These are phyloP conservation scores for Myxozyma udenii DNA, from an alignment of 805 yeast genomes.

Conservation along the genomic window DNA sequence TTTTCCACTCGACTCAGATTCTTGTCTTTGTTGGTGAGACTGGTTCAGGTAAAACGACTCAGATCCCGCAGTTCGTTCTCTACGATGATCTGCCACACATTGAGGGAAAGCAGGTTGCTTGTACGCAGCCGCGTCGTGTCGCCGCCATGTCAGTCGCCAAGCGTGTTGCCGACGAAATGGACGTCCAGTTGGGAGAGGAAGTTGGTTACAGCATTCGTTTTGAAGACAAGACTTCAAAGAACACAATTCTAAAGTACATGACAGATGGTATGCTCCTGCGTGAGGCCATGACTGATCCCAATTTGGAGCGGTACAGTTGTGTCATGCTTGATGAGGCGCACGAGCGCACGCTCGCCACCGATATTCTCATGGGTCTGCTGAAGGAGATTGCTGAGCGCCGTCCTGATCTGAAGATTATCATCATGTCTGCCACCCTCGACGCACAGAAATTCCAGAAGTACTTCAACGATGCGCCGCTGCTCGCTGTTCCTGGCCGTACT, in stretches of 20 bases:
- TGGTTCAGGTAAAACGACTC: conserved; percentile 98
- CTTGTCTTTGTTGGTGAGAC: conserved; percentile 99
- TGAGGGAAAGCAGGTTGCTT: conserved; percentile 79
- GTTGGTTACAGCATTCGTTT: conserved; percentile 95
- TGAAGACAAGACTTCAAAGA: conserved; percentile 78
- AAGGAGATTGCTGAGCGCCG: conserved; percentile 78
- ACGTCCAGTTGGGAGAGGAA: conserved; percentile 85
- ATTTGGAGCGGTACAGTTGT: conserved; percentile 74
- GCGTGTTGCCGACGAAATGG: conserved; percentile 97
- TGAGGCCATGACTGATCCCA: conserved; percentile 96
- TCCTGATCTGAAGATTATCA: conserved; percentile 83
- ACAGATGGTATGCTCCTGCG: conserved; percentile 97
- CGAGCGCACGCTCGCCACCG: conserved; percentile 95
- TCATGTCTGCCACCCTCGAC: conserved; percentile 97
- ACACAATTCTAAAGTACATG: conserved; percentile 89
- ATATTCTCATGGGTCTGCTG: conserved; percentile 90
- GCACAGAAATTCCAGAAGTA: conserved; percentile 92
- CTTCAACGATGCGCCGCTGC: conserved; percentile 85
- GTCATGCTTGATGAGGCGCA: conserved; percentile 96
- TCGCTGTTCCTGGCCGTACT: conserved; percentile 97
- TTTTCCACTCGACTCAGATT: conserved; percentile 83
- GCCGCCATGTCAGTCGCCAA: conserved; percentile 99
- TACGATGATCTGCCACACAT: conserved; percentile 87
- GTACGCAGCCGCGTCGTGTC: conserved; percentile 95
- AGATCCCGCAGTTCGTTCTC: conserved; percentile 91